These are phyloP conservation scores for Stygiomarasmius scandens DNA, from an alignment of 1,284 basidiomycete species.

Conservation along the genomic window DNA sequence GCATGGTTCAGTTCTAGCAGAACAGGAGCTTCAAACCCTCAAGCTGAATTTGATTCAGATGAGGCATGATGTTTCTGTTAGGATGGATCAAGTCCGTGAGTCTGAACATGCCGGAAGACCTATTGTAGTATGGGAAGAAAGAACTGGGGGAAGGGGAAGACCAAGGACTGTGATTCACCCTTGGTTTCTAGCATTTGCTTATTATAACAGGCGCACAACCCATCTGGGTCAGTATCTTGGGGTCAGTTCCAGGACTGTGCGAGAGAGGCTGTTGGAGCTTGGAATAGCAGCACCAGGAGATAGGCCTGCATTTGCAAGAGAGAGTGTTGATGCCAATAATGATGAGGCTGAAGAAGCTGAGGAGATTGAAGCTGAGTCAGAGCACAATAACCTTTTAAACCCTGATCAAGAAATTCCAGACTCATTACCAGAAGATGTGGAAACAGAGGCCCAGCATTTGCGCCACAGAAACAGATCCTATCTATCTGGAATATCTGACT, in stretches of 20 bases:
- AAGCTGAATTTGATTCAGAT: slow-evolving; percentile 18
- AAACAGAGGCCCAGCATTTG: too few relatives aligned
- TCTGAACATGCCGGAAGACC: slow-evolving; percentile 26
- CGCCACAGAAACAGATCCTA: too few relatives aligned
- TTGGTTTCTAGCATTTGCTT: slow-evolving; percentile 26
- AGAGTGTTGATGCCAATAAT: too few relatives aligned
- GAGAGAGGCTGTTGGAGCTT: slow-evolving; percentile 19
- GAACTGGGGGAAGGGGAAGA: slow-evolving; percentile 16
- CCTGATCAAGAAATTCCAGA: too few relatives aligned
- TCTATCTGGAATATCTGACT: slow-evolving; percentile 26
- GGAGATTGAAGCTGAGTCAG: too few relatives aligned
- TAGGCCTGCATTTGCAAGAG: neutral
- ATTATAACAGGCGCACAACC: slow-evolving; percentile 17
- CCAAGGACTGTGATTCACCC: slow-evolving; percentile 23
- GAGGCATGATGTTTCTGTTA: slow-evolving; percentile 20
- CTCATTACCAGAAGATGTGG: too few relatives aligned
- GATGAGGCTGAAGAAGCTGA: too few relatives aligned
- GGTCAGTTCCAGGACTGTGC: slow-evolving; percentile 19
- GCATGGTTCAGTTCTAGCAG: too few relatives aligned
- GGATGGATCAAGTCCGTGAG: slow-evolving; percentile 19
- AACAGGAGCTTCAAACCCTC: slow-evolving; percentile 7
- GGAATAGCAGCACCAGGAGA: slow-evolving; percentile 20
- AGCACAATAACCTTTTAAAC: too few relatives aligned
- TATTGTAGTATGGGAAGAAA: slow-evolving; percentile 15
- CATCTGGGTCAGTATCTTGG: slow-evolving; percentile 22